Percentiles rank a stretch among this genome's conserved stretches.
Evolutionary conservation across 306 rosid genomes (phyloP).

Genomic region (Dryas alaskensis): DNA sequence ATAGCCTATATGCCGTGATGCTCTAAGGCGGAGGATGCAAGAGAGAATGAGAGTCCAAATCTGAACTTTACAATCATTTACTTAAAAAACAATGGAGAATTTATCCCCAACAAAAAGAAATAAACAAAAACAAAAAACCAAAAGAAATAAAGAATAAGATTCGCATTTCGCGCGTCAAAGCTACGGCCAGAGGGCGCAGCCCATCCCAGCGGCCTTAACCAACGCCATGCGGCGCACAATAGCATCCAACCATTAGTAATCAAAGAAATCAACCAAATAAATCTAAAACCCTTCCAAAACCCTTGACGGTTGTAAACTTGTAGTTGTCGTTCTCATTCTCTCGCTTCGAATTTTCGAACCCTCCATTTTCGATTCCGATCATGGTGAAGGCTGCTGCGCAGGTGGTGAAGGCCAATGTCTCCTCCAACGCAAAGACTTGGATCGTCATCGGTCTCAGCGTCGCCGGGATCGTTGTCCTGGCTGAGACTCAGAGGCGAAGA

Average conservation of each 20-base stretch:
- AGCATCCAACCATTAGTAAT: background rate
- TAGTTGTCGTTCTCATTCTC: background rate
- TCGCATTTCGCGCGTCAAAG: too few species aligned
- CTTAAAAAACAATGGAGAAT: too few species aligned
- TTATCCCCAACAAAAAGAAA: too few species aligned
- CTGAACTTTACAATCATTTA: too few species aligned
- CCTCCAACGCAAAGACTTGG: conserved; percentile 67
- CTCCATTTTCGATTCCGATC: background rate
- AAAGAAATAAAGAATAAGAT: too few species aligned
- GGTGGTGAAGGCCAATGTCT: conserved; percentile 43
- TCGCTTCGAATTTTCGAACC: too few species aligned
- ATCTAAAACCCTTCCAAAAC: conserved; percentile 59
- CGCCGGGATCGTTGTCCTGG: conserved; percentile 48
- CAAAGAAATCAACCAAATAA: background rate
- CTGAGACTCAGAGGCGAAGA: conserved; percentile 44
- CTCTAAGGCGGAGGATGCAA: too few species aligned
- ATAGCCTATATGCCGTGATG: too few species aligned
- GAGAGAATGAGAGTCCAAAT: too few species aligned
- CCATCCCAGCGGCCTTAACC: background rate
- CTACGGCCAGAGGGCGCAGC: too few species aligned
- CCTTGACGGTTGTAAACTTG: conserved; percentile 9
- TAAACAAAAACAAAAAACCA: too few species aligned
- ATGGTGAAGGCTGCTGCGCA: conserved; percentile 47
- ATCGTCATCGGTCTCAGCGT: conserved; percentile 54
- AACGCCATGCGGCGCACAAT: background rate